phyloP scores from a whole-genome alignment of 2,329 filamentous ascomycete genomes.

The Leptographium lundbergii region DNA sequence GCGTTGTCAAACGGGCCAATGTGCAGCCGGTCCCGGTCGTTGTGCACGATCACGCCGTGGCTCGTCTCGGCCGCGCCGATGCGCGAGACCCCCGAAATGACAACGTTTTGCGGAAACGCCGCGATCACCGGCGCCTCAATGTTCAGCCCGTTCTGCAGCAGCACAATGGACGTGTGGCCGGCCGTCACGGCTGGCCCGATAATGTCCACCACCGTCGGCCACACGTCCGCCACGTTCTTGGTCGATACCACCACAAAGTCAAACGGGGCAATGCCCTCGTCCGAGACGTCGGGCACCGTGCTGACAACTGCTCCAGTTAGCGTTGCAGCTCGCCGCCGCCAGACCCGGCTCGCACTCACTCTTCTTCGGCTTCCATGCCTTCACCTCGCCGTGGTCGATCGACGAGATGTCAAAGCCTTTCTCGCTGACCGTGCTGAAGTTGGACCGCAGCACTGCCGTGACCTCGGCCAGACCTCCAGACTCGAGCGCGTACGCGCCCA shows the following conservation, averaged over 20 bases:
- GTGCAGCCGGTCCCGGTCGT: conserved; percentile 1
- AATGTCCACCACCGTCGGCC: conserved; percentile 6
- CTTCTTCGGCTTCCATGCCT: conserved; percentile 1
- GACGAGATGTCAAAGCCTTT: conserved; percentile 8
- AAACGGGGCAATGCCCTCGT: background rate
- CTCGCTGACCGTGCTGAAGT: conserved; percentile 6
- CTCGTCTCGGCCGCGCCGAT: conserved; percentile 1
- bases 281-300: conserved; percentile 2
- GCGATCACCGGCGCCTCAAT: conserved; percentile 7
- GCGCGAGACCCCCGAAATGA: conserved; percentile 6
- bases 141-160: conserved; percentile 11
- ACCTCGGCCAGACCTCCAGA: conserved; percentile 7
- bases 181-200: conserved; percentile 8
- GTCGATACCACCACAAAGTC: conserved; percentile 10
- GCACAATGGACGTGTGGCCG: conserved; percentile 6
- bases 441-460: conserved; percentile 10
- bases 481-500: conserved; percentile 8
- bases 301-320: conserved; percentile 1
- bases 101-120: conserved; percentile 6
- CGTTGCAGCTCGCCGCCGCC: too few relatives aligned
- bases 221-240: conserved; percentile 9
- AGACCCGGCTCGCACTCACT: background rate
- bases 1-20: conserved; percentile 1
- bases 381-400: conserved; percentile 5
- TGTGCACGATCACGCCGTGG: conserved; percentile 2